Percentiles rank a stretch among this genome's conserved stretches.
phyloP scores from a whole-genome alignment of 2,329 filamentous ascomycete genomes.

The Botrytis aclada region DNA sequence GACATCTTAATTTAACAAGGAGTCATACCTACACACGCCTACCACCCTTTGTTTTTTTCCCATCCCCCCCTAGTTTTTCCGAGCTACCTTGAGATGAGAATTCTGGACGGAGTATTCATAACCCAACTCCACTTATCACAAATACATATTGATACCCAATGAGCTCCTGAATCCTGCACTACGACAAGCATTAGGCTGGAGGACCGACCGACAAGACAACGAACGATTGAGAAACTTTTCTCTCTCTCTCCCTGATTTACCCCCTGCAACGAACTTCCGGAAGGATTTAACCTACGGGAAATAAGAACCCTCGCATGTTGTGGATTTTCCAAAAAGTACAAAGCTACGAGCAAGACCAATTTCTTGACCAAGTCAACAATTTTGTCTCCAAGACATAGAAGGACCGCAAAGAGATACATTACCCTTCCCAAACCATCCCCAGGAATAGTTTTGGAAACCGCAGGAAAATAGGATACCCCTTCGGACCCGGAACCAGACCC shows the following conservation, averaged over 20 bases:
- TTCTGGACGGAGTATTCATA: conserved; percentile 8
- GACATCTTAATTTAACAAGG: background rate
- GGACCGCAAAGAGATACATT: background rate
- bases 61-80: background rate
- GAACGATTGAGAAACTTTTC: conserved; percentile 2
- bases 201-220: conserved; percentile 1
- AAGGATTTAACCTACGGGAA: conserved; percentile 9
- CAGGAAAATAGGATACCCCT: background rate
- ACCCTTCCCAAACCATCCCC: background rate
- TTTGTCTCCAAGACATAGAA: conserved; percentile 1
- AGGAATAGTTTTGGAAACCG: conserved; percentile 3
- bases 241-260: background rate
- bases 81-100: conserved; percentile 1
- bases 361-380: conserved; percentile 10
- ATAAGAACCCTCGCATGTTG: conserved; percentile 12
- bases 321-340: conserved; percentile 15
- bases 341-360: conserved; percentile 10
- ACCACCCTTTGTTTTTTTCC: background rate
- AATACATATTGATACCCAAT: conserved; percentile 20
- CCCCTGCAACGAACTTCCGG: background rate
- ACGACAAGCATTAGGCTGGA: conserved; percentile 15
- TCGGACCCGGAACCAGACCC: conserved; percentile 2
- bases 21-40: conserved; percentile 12
- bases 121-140: conserved; percentile 19
- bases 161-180: conserved; percentile 5